Conservation (phyloP, 129 eudicot genomes). For the Artemisia annua region DNA sequence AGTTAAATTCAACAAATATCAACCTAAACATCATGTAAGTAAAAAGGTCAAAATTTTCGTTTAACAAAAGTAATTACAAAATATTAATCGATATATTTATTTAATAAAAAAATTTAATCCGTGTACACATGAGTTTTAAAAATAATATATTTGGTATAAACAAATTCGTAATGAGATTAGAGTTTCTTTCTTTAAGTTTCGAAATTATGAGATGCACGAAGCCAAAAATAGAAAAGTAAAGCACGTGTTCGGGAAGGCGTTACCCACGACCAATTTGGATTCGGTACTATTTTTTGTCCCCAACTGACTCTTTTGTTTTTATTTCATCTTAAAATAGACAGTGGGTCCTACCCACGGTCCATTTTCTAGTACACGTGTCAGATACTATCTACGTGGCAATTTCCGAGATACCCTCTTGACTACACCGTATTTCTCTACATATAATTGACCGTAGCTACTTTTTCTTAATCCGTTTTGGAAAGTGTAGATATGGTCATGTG, state of each 20-base stretch:
- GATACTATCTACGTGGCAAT: slow-evolving; percentile 24
- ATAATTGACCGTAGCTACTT: background rate
- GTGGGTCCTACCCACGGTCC: slow-evolving; percentile 15
- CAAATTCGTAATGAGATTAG: background rate
- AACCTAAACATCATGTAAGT: too few relatives aligned
- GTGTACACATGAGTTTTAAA: too few relatives aligned
- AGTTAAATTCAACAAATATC: too few relatives aligned
- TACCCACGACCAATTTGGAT: slow-evolving; percentile 36
- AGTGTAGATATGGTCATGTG: too few relatives aligned
- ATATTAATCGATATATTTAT: too few relatives aligned
- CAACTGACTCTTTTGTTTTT: slow-evolving; percentile 29
- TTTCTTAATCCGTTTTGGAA: background rate
- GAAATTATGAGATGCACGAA: slow-evolving; percentile 10
- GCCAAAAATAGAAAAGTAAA: slow-evolving; percentile 33
- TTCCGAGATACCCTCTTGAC: slow-evolving; percentile 14
- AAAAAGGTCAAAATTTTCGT: too few relatives aligned
- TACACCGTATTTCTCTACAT: slow-evolving; percentile 14
- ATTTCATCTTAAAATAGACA: slow-evolving; percentile 5
- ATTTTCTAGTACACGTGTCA: slow-evolving; percentile 30
- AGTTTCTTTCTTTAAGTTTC: background rate
- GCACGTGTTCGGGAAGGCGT: slow-evolving; percentile 41
- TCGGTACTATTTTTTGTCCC: slow-evolving; percentile 32
- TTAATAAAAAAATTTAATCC: too few relatives aligned
- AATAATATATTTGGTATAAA: too few relatives aligned
- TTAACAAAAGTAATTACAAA: too few relatives aligned